Evolutionary conservation across 345 rosid genomes (phyloP).

Genomic region (Syzygium aromaticum): DNA sequence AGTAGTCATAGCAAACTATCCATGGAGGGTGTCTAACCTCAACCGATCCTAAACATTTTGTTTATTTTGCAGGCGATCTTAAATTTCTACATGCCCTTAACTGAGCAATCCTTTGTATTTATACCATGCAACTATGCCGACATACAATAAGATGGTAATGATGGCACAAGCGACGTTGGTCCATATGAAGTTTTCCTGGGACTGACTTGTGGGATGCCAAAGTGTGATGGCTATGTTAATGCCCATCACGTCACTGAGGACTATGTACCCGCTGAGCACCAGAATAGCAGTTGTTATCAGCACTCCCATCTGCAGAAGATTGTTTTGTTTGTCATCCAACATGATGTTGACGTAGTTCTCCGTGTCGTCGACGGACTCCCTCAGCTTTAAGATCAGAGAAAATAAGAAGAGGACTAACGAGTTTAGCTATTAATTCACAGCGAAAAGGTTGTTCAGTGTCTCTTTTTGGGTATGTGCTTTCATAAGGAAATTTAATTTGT

Average conservation of each 20-base stretch:
- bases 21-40: no score
- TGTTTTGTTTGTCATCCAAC: not conserved
- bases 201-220: not conserved
- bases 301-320: not conserved
- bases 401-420: no score
- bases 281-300: conserved; percentile 82
- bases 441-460: no score
- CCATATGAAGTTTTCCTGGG: not conserved
- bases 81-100: not conserved
- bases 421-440: no score
- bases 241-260: conserved; percentile 52
- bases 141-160: not conserved
- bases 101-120: not conserved
- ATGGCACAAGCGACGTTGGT: not conserved
- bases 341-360: conserved; percentile 33
- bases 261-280: conserved; percentile 50
- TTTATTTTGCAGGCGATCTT: not conserved
- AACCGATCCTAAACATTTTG: not conserved
- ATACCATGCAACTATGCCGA: not conserved
- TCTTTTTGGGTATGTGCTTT: no score
- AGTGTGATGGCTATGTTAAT: conserved; percentile 43
- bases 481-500: no score
- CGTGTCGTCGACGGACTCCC: conserved; percentile 28
- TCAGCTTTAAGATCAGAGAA: no score
- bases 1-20: no score